Base-by-base conservation (phyloP, 2,329 filamentous ascomycete genomes). In the Aspergillus pseudonomiae region DNA sequence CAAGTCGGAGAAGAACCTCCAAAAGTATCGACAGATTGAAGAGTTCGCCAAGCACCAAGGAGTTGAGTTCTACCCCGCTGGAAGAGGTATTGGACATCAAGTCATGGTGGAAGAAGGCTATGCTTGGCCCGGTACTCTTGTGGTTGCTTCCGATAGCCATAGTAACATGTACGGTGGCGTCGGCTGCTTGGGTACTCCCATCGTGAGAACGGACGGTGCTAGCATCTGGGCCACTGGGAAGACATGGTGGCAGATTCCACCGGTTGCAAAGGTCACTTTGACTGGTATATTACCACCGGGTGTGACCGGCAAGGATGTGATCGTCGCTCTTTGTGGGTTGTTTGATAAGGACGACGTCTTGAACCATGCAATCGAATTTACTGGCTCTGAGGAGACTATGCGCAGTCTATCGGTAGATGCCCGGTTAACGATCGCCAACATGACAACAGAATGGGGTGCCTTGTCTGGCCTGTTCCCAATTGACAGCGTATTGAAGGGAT, bases 281-380 rank as follows among this genome's bases (percentile, higher is more conserved):
- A 91, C 85, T 0, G 94, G 93, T 7, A 78, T 86, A 0, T 81
- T 97, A 7, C 94, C 92, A 0, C 80, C 82, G 1, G 94, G 94
- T 12, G 93, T 97, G 1, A 93, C 91, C 0, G 94, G 93, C 34
- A 98, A 99, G 78, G 95, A 98, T 76, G 91, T 97, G 14, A 98
- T 98, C 68, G 86, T 97, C 30, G 92, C 93, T 0, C 84, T 98
- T 1, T 96, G 92, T 70, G 92, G 91, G 1, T 80, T 97, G 0
- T 96, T 98, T 82, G 91, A 91, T 78, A 88, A 91, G 60, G 90
- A 93, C 69, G 92, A 97, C 52, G 94, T 97, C 0, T 84, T 97
- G 16, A 98, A 98, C 79, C 93, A 97, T 74, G 88, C 88, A 6
- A 89, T 98, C 64, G 94, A 98, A 74, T 97, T 97, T 72, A 88